Evolutionary conservation across 805 yeast species (phyloP).

Genomic region (Schizosaccharomyces lindneri): DNA sequence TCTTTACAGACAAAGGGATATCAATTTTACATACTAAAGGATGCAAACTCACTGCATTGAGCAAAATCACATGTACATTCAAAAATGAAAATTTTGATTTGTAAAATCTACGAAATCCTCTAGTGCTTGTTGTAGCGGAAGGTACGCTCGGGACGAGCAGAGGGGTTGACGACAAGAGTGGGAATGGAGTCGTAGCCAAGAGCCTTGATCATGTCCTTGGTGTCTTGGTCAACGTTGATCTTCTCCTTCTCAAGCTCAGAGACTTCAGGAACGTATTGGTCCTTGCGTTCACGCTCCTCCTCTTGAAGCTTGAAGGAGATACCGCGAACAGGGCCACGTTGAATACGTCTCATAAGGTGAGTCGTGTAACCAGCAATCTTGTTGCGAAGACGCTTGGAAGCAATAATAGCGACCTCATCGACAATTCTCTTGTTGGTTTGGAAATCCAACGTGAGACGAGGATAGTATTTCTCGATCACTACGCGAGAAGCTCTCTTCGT

Average conservation of each 20-base stretch:
- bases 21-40: too few relatives aligned
- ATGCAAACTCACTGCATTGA: neutral
- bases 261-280: slow-evolving; percentile 99
- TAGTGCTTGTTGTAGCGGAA: slow-evolving; percentile 1
- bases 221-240: slow-evolving; percentile 76
- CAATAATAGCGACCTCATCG: slow-evolving; percentile 94
- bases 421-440: slow-evolving; percentile 99
- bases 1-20: too few relatives aligned
- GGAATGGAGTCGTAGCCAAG: slow-evolving; percentile 50
- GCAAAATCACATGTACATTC: neutral
- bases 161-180: slow-evolving; percentile 35
- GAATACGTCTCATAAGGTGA: slow-evolving; percentile 99
- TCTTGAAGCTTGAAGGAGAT: slow-evolving; percentile 99
- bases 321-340: slow-evolving; percentile 99
- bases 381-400: slow-evolving; percentile 99
- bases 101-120: neutral
- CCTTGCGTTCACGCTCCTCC: slow-evolving; percentile 99
- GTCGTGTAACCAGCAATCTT: slow-evolving; percentile 99
- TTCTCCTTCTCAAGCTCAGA: slow-evolving; percentile 82
- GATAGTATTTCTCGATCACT: slow-evolving; percentile 97
- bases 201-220: slow-evolving; percentile 81
- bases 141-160: neutral
- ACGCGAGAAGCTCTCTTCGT: slow-evolving; percentile 99
- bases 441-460: slow-evolving; percentile 96
- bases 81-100: neutral